Conservation (phyloP, 768 basidiomycete genomes). For the Solioccasus polychromus region DNA sequence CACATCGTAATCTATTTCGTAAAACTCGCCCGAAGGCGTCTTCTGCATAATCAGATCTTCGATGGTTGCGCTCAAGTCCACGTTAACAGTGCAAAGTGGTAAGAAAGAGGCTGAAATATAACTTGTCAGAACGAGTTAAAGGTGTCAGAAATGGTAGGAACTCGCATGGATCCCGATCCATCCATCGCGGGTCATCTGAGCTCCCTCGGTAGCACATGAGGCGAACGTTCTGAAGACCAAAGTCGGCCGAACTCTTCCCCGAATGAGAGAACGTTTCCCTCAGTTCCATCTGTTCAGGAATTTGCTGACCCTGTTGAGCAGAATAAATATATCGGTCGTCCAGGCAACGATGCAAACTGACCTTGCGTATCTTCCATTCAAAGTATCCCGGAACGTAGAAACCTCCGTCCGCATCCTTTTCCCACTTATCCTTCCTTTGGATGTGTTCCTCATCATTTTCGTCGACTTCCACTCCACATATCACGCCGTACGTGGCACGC, state of each 20-base stretch:
- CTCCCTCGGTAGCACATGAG: constrained; percentile 10
- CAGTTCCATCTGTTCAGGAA: constrained; percentile 8
- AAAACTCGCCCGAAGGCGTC: background rate
- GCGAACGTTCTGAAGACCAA: constrained; percentile 4
- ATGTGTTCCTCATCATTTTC: constrained; percentile 3
- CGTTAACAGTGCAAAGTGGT: constrained; percentile 1
- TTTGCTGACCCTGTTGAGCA: constrained; percentile 1
- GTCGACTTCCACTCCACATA: constrained; percentile 3
- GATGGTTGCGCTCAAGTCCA: background rate
- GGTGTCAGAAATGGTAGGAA: background rate
- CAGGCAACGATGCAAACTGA: background rate
- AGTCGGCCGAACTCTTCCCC: background rate
- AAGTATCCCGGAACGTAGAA: constrained; percentile 14
- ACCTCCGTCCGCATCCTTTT: constrained; percentile 4
- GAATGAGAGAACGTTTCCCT: constrained; percentile 8
- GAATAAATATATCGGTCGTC: background rate
- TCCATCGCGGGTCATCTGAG: constrained; percentile 8
- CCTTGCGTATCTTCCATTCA: constrained; percentile 12
- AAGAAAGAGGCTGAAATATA: constrained; percentile 2
- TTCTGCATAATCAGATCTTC: background rate
- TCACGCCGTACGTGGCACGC: constrained; percentile 7
- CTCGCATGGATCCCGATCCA: constrained; percentile 14
- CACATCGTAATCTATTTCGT: constrained; percentile 15
- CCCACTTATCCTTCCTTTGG: constrained; percentile 9
- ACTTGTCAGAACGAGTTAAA: background rate